Evolutionary conservation across 1,139 yeast genomes (phyloP).

Genomic region (Saccharomyces hybrid): DNA sequence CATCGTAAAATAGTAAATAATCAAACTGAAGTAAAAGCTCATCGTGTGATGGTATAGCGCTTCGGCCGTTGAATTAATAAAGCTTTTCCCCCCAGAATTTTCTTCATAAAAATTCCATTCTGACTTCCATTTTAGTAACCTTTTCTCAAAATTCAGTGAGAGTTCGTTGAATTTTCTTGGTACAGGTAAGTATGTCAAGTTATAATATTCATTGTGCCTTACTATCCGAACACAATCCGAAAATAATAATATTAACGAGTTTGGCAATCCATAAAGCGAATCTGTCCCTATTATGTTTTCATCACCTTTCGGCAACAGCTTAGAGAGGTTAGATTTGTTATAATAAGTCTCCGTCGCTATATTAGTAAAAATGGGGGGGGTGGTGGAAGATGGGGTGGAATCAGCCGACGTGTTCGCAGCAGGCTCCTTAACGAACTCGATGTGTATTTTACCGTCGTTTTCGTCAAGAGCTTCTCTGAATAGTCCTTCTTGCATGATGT

Average conservation of each 20-base stretch:
- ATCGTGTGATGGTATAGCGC: slow-evolving; percentile 77
- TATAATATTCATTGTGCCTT: slow-evolving; percentile 51
- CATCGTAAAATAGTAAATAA: slow-evolving; percentile 68
- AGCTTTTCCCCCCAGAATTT: slow-evolving; percentile 22
- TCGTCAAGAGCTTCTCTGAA: slow-evolving; percentile 20
- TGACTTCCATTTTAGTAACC: slow-evolving; percentile 55
- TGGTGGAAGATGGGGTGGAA: slow-evolving; percentile 1
- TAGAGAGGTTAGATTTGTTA: slow-evolving; percentile 13
- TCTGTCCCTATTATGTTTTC: slow-evolving; percentile 51
- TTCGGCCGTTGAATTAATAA: slow-evolving; percentile 49
- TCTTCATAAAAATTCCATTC: slow-evolving; percentile 39
- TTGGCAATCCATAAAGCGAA: slow-evolving; percentile 79
- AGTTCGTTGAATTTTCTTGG: slow-evolving; percentile 38
- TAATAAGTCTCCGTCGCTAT: slow-evolving; percentile 21
- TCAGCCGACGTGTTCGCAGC: background rate
- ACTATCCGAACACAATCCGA: slow-evolving; percentile 61
- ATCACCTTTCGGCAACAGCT: slow-evolving; percentile 29
- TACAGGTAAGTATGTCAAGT: slow-evolving; percentile 19
- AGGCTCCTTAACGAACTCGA: slow-evolving; percentile 14
- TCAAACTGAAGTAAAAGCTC: slow-evolving; percentile 69
- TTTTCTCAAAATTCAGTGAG: slow-evolving; percentile 43
- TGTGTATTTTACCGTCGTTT: slow-evolving; percentile 21
- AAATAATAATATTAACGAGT: slow-evolving; percentile 64
- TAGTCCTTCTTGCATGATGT: slow-evolving; percentile 2
- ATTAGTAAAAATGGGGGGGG: slow-evolving; percentile 21